Percentiles rank a stretch among this genome's conserved stretches.
Conservation (phyloP, 176 grass and related monocot species). For the Bromus sterilis region DNA sequence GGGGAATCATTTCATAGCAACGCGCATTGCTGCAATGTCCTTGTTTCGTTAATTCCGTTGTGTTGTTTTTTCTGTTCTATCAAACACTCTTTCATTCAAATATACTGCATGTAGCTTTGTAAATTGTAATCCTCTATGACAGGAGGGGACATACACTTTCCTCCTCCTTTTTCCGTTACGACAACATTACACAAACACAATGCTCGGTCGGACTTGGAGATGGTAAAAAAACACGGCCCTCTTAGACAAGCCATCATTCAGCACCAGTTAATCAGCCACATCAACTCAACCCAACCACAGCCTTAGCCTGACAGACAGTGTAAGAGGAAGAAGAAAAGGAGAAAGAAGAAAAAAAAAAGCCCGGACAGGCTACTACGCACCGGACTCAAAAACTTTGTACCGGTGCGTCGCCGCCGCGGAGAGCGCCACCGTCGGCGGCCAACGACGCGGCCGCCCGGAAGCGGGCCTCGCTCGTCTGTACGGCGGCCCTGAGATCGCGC, state of each 20-base stretch:
- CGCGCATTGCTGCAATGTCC: no score
- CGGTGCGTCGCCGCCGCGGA: background rate
- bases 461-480: slow-evolving; percentile 39
- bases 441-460: slow-evolving; percentile 17
- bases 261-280: background rate
- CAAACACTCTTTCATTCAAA: no score
- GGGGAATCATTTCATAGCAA: background rate
- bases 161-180: no score
- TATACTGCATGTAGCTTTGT: no score
- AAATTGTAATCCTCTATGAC: no score
- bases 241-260: background rate
- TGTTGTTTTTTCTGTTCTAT: no score
- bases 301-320: background rate
- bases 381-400: background rate
- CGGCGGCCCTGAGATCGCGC: slow-evolving; percentile 50
- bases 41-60: no score
- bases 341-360: background rate
- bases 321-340: background rate
- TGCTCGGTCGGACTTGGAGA: background rate
- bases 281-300: background rate
- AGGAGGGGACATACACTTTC: background rate
- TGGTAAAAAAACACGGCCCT: background rate
- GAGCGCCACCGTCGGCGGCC: background rate
- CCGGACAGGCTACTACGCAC: no score
- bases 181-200: background rate